Base-by-base conservation (phyloP, 164 flowering plant species). In the Pachysandra terminalis region DNA sequence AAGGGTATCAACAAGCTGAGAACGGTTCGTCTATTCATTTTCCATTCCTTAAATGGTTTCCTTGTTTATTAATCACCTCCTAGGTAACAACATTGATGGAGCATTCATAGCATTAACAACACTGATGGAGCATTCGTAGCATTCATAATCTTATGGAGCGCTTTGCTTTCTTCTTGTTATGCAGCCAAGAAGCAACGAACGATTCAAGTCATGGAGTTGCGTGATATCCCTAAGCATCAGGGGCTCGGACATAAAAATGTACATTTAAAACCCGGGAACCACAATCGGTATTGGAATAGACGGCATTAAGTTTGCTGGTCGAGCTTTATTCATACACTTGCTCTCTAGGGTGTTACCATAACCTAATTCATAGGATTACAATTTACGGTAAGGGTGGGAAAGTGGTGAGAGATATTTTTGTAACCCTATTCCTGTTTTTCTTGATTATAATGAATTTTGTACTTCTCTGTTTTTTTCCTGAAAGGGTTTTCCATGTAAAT, bases 151-250 rank as follows among this genome's bases (percentile, higher is more conserved):
- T n/a, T n/a, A n/a, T n/a, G n/a, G n/a, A n/a, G n/a, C n/a, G n/a
- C n/a, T n/a, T n/a, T 62, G n/a, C 9, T 35, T 21, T 63, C 13
- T 67, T 73, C 19, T 53, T 69, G 32, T 71, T 64, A n/a, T 73
- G 69, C 87, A 91, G 97, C 95, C 32, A 91, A 91, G 89, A 86
- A 63, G 77, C 93, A 90, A 65, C 74, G 97, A 56, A 89, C 93
- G 0, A 80, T 88, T 69, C 91, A 91, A 69, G 88, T 91, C 9
- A 83, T 91, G 90, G 96, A 90, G 65, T 75, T 88, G 78, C 82
- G 72, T 37, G 92, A 85, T 72, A 82, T 91, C 26, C 97, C 97
- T 0, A 91, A 89, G 80, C 91, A n/a, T n/a, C n/a, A 84, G 48
- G 77, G 85, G 0, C 64, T 64, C 63, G 81, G 73, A 57, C 80